phyloP scores from a whole-genome alignment of 768 basidiomycete species.

The Boletus rubroflammeus region DNA sequence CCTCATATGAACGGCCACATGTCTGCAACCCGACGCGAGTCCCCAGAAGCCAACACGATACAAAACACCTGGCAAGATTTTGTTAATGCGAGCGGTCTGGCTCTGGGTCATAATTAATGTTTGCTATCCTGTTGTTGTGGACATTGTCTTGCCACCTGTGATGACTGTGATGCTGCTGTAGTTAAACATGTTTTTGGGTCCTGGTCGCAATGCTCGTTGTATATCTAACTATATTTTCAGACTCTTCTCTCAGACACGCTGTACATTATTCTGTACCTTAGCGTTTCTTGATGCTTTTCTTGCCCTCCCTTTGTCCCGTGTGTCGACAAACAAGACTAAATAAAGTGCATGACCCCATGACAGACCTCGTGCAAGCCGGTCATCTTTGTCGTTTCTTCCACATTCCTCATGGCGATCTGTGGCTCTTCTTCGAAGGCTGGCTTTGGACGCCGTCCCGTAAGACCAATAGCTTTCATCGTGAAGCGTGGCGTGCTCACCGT shows the following conservation, averaged over 20 bases:
- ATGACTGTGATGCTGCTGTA: constrained; percentile 7
- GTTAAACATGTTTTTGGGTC: constrained; percentile 8
- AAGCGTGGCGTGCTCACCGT: constrained; percentile 15
- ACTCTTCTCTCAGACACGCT: neutral
- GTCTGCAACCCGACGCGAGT: constrained; percentile 35
- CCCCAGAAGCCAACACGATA: constrained; percentile 57
- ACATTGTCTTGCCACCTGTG: constrained; percentile 9
- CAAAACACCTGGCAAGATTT: constrained; percentile 65
- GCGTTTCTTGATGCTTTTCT: constrained; percentile 15
- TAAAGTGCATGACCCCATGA: constrained; percentile 6
- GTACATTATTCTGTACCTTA: constrained; percentile 17
- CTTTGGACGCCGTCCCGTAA: constrained; percentile 46
- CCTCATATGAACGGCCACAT: constrained; percentile 40
- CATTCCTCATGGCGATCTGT: constrained; percentile 50
- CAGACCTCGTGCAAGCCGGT: neutral
- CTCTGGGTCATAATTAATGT: constrained; percentile 14
- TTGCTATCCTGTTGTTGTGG: neutral
- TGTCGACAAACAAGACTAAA: constrained; percentile 24
- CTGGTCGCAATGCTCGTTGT: constrained; percentile 1
- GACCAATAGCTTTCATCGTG: neutral
- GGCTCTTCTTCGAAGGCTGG: constrained; percentile 49
- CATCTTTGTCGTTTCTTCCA: neutral
- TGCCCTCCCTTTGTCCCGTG: neutral
- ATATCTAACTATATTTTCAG: constrained; percentile 19
- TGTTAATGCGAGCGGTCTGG: constrained; percentile 35